phyloP scores from a whole-genome alignment of 2,329 filamentous ascomycete genomes.

The Coniochaeta sp. region DNA sequence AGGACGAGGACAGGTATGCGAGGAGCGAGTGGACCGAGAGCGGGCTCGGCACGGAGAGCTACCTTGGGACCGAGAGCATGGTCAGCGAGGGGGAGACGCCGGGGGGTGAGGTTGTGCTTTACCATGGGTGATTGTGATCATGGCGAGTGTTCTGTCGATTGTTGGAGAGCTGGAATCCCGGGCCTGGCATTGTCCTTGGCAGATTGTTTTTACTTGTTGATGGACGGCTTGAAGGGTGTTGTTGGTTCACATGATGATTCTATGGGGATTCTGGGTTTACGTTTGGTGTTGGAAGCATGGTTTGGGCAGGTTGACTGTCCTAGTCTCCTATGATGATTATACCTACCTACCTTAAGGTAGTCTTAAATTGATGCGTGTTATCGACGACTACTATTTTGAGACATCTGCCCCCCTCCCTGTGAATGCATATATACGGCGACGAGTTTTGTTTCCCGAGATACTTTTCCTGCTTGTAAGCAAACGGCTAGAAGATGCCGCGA shows the following conservation, averaged over 20 bases:
- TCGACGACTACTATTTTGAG: no score
- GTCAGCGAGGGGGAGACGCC: constrained; percentile 7
- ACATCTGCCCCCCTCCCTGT: no score
- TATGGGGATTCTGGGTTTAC: background rate
- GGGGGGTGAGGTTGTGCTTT: constrained; percentile 15
- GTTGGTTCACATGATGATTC: background rate
- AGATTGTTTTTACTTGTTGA: background rate
- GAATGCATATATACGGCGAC: no score
- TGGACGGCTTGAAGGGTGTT: background rate
- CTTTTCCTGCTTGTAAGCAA: no score
- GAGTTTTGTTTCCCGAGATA: no score
- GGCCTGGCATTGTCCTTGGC: background rate
- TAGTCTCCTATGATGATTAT: background rate
- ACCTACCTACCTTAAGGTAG: background rate
- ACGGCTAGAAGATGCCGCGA: no score
- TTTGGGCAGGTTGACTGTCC: background rate
- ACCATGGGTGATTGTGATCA: background rate
- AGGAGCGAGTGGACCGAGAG: constrained; percentile 44
- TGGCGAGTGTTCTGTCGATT: background rate
- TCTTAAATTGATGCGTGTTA: background rate
- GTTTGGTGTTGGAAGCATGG: background rate
- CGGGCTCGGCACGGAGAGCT: constrained; percentile 18
- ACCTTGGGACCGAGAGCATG: constrained; percentile 16
- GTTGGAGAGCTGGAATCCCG: background rate
- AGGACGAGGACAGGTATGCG: constrained; percentile 28